A percentile compares a stretch with the other conserved stretches of the same genome.
Evolutionary conservation across 345 rosid species (phyloP).

Genomic region (Brassica cretica): DNA sequence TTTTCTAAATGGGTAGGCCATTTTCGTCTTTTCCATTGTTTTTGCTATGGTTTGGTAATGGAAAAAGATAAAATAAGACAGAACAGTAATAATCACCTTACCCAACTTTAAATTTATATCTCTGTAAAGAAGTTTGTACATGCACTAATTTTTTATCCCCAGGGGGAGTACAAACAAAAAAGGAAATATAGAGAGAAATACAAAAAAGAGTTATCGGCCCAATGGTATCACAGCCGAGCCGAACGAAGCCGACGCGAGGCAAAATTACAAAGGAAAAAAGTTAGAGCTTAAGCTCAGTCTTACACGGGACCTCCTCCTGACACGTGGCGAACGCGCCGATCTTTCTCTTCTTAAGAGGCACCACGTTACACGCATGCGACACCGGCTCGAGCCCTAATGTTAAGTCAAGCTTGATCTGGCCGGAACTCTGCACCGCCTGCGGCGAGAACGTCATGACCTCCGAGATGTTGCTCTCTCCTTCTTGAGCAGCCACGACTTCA

Average conservation of each 20-base stretch:
- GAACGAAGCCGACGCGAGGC: not conserved
- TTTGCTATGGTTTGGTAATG: not conserved
- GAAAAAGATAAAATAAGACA: not conserved
- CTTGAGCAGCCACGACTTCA: slow-evolving; percentile 52
- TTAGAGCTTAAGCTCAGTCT: slow-evolving; percentile 52
- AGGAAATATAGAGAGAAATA: not conserved
- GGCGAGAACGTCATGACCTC: slow-evolving; percentile 41
- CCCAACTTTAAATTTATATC: not conserved
- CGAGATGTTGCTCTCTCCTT: slow-evolving; percentile 62
- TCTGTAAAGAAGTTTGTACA: not conserved
- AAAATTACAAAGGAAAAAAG: not conserved
- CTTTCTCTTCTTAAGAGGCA: slow-evolving; percentile 76
- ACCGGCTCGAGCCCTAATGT: slow-evolving; percentile 61
- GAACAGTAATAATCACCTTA: not conserved
- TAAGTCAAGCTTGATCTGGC: slow-evolving; percentile 51
- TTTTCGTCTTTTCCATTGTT: not conserved
- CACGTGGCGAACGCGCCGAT: slow-evolving; percentile 36
- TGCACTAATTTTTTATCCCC: not conserved
- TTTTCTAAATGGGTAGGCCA: not conserved
- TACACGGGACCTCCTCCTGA: slow-evolving; percentile 46
- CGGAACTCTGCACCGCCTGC: slow-evolving; percentile 54
- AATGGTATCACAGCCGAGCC: not conserved
- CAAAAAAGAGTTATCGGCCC: not conserved
- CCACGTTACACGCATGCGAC: slow-evolving; percentile 52
- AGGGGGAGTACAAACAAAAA: not conserved